Percentiles rank a stretch among this genome's conserved stretches.
These are phyloP conservation scores for Tilletiaria anomala DNA, from an alignment of 1,284 basidiomycete genomes.

Conservation along the genomic window DNA sequence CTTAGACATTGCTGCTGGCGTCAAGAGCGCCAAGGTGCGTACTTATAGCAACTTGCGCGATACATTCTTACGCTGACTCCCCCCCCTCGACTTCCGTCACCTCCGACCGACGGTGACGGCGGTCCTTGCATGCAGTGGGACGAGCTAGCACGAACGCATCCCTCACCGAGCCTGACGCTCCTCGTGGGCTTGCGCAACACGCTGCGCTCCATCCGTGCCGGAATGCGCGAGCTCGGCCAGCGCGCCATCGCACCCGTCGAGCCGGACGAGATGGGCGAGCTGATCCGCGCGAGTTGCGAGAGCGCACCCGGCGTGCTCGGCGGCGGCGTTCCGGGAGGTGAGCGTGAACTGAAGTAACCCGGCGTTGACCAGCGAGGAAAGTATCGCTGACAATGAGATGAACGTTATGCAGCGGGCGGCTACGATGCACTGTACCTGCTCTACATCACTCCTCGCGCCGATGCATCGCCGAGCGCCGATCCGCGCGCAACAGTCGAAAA, in stretches of 20 bases:
- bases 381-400: too few relatives aligned
- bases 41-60: too few relatives aligned
- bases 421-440: slow-evolving; percentile 94
- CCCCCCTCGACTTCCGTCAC: too few relatives aligned
- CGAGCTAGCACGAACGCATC: slow-evolving; percentile 2
- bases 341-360: too few relatives aligned
- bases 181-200: slow-evolving; percentile 29
- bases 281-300: slow-evolving; percentile 66
- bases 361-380: too few relatives aligned
- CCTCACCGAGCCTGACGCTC: slow-evolving; percentile 7
- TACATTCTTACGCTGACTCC: too few relatives aligned
- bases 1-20: slow-evolving; percentile 29
- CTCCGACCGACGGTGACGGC: too few relatives aligned
- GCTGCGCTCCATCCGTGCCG: slow-evolving; percentile 55
- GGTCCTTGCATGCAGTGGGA: too few relatives aligned
- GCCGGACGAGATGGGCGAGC: slow-evolving; percentile 67
- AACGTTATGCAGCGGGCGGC: slow-evolving; percentile 87
- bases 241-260: slow-evolving; percentile 74
- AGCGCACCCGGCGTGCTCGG: slow-evolving; percentile 66
- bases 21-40: slow-evolving; percentile 6
- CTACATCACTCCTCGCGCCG: slow-evolving; percentile 7
- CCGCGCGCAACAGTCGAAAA: not conserved
- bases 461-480: not conserved
- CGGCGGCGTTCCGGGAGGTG: slow-evolving; percentile 93
- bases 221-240: slow-evolving; percentile 78